Evolutionary conservation across 345 rosid genomes (phyloP), one percentile per base, ranked within the genome.

Genomic region (Camelina sativa): DNA sequence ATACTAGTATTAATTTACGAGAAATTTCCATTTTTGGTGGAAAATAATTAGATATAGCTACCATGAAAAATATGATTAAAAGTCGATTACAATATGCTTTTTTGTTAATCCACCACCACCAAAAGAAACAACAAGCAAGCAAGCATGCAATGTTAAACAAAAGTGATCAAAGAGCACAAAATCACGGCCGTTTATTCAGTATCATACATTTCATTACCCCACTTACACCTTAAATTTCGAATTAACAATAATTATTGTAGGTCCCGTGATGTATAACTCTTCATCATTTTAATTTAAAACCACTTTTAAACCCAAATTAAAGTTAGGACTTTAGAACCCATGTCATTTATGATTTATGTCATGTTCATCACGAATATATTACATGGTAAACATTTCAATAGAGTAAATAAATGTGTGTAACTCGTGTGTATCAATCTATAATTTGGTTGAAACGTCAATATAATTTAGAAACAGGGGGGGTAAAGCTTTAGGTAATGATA

Each of bases 261-360:
- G 61, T 73, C 62, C 71, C 19, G 15, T 74, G 65, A 74, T 65
- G 20, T 40, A 22, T 7, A 65, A 65, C 56, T 30, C 47, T 19
- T 43, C 38, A 34, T 38, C 62, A 72, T 4, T 17, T 22, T 34
- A 34, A 28, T 25, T 25, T 25, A 65, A 55, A 51, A 55, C 47
- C 38, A 11, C 41, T 30, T 40, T 34, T 28, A 37, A 71, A 61
- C 50, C 52, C 15, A 38, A 40, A 71, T 48, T 28, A 72, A 7
- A 11, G 38, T 23, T 38, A 37, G 9, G 15, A 23, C 28, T 25
- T 23, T 25, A 25, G 28, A 3, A 25, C 38, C 47, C 32, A 61
- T 13, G 58, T 22, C 57, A 46, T 23, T 34, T 34, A 32, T 6
- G 35, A 32, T 32, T 32, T 53, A 43, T 20, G 4, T 58, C 63